phyloP scores from a whole-genome alignment of 768 basidiomycete species.

The Sporobolomyces roseus region DNA sequence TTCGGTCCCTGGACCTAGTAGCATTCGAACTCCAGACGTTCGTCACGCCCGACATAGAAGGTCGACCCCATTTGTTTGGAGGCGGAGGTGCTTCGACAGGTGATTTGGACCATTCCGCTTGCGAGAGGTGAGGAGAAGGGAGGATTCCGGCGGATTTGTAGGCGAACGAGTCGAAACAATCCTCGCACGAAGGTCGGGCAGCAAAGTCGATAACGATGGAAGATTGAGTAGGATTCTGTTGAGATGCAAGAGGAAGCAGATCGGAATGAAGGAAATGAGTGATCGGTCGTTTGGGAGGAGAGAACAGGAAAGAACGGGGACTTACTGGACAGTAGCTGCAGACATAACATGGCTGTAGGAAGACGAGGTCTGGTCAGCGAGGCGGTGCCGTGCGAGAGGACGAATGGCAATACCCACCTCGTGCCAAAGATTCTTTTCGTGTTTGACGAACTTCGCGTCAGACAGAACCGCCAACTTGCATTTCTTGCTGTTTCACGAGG shows the following conservation, averaged over 20 bases:
- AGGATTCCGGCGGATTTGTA: constrained; percentile 17
- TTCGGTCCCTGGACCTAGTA: not conserved
- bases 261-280: not conserved
- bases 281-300: not conserved
- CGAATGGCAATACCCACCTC: not conserved
- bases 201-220: constrained; percentile 33
- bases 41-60: not conserved
- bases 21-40: constrained; percentile 16
- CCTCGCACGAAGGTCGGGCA: constrained; percentile 26
- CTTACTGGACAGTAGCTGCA: constrained; percentile 28
- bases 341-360: constrained; percentile 19
- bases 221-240: constrained; percentile 2
- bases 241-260: too few species aligned
- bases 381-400: not conserved
- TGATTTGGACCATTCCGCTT: not conserved
- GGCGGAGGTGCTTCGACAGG: constrained; percentile 16
- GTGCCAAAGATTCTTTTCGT: constrained; percentile 30
- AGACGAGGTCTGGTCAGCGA: not conserved
- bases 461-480: constrained; percentile 32
- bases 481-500: constrained; percentile 16
- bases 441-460: constrained; percentile 30
- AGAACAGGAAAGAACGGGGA: not conserved
- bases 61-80: constrained; percentile 33
- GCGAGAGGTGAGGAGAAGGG: constrained; percentile 17
- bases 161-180: constrained; percentile 34